These are phyloP conservation scores for Globisporangium canariense DNA, from an alignment of 352 stramenopile species.

Conservation along the genomic window DNA sequence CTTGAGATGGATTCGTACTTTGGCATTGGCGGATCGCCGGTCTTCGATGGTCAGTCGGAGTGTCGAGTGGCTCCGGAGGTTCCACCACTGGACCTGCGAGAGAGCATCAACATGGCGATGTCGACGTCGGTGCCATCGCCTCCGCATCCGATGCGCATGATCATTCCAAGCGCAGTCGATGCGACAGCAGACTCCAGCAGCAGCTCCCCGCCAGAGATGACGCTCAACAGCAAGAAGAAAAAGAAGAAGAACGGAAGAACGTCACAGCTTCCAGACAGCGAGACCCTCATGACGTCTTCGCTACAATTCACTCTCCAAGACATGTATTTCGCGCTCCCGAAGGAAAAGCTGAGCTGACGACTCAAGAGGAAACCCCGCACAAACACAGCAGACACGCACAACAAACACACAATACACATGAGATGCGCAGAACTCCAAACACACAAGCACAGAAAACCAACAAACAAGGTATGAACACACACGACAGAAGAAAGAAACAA, in stretches of 20 bases:
- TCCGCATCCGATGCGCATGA: slow-evolving; percentile 17
- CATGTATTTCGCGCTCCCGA: slow-evolving; percentile 67
- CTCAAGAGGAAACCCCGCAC: not conserved
- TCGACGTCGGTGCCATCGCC: slow-evolving; percentile 54
- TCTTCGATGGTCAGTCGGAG: slow-evolving; percentile 55
- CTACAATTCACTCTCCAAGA: slow-evolving; percentile 79
- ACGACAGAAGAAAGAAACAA: slow-evolving; percentile 16
- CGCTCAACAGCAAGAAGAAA: slow-evolving; percentile 28
- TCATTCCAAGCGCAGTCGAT: slow-evolving; percentile 10
- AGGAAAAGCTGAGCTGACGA: slow-evolving; percentile 31
- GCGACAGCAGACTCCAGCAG: slow-evolving; percentile 5
- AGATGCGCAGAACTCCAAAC: not conserved
- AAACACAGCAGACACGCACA: slow-evolving; percentile 5
- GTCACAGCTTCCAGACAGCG: not conserved
- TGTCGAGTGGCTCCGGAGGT: slow-evolving; percentile 35
- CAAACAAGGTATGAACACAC: slow-evolving; percentile 23
- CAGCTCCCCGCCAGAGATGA: slow-evolving; percentile 7
- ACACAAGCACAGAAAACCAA: slow-evolving; percentile 12
- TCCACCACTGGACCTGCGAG: slow-evolving; percentile 52
- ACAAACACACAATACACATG: not conserved
- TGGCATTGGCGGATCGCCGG: slow-evolving; percentile 70
- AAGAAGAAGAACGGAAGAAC: slow-evolving; percentile 32
- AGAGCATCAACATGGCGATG: slow-evolving; percentile 81
- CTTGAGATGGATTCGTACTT: slow-evolving; percentile 88
- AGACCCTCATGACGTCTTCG: slow-evolving; percentile 1